These are phyloP conservation scores for Penicillium sp. DNA, from an alignment of 2,329 filamentous ascomycete species.

Conservation along the genomic window DNA sequence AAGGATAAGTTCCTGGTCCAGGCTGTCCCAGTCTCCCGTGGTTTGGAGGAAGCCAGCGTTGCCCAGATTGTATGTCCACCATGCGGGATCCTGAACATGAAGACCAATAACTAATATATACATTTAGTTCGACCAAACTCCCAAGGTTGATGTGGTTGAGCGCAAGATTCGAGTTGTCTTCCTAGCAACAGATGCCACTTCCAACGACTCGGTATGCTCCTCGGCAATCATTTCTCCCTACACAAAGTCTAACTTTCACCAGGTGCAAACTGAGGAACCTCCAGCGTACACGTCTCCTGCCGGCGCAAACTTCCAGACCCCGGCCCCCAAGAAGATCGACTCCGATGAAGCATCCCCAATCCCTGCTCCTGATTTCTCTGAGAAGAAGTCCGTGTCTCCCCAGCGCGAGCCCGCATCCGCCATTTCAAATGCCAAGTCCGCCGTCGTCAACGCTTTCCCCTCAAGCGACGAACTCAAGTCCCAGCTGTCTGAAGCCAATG, in stretches of 20 bases:
- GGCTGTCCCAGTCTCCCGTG: conserved; percentile 76
- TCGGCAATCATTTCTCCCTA: background rate
- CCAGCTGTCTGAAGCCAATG: conserved; percentile 73
- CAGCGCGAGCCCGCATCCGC: conserved; percentile 36
- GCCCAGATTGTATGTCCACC: conserved; percentile 67
- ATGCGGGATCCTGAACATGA: conserved; percentile 1
- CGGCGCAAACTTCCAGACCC: conserved; percentile 48
- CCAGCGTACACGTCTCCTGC: conserved; percentile 58
- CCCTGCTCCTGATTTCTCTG: conserved; percentile 36
- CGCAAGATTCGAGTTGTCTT: conserved; percentile 94
- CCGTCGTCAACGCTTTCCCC: conserved; percentile 50
- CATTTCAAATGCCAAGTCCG: conserved; percentile 41
- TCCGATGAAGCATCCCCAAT: conserved; percentile 33
- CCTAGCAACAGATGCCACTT: conserved; percentile 60
- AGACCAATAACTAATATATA: conserved; percentile 18
- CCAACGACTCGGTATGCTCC: conserved; percentile 39
- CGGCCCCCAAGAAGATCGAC: conserved; percentile 42
- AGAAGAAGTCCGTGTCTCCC: conserved; percentile 42
- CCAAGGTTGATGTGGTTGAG: conserved; percentile 79
- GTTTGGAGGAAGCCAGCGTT: conserved; percentile 80
- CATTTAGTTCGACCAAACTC: conserved; percentile 67
- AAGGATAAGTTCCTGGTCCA: conserved; percentile 98
- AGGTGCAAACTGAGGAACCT: conserved; percentile 46
- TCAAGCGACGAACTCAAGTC: conserved; percentile 64
- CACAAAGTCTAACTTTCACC: conserved; percentile 6